Conservation (phyloP, 768 basidiomycete genomes). For the Naganishia antarctica region DNA sequence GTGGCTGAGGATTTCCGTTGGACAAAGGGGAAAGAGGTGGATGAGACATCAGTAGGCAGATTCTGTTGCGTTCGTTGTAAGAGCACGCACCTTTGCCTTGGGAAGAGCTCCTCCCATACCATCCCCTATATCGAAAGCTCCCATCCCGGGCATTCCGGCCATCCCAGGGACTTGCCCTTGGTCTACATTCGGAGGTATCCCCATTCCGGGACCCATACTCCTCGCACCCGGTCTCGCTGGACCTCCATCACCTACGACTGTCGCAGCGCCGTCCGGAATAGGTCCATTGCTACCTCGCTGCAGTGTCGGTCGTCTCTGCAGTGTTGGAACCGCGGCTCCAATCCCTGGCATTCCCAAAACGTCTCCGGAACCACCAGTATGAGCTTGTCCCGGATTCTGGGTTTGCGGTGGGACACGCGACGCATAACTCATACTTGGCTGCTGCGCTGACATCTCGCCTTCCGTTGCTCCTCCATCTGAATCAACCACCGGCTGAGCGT, state of each 20-base stretch:
- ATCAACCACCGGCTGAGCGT: neutral
- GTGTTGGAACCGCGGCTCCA: neutral
- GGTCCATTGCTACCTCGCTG: slow-evolving; percentile 9
- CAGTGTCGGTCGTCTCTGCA: slow-evolving; percentile 7
- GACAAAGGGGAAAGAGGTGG: too few species aligned
- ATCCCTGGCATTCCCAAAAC: neutral
- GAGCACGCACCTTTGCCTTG: slow-evolving; percentile 10
- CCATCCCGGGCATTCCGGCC: neutral
- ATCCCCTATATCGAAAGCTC: slow-evolving; percentile 1
- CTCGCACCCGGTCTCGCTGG: slow-evolving; percentile 14
- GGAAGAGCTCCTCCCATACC: neutral
- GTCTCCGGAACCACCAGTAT: neutral
- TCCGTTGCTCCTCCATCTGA: neutral
- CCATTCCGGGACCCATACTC: slow-evolving; percentile 2
- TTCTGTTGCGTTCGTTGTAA: neutral
- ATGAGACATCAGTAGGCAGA: neutral
- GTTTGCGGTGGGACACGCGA: slow-evolving; percentile 19
- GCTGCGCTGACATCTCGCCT: neutral
- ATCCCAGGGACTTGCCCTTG: neutral
- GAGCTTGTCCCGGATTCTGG: neutral
- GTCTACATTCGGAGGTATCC: neutral
- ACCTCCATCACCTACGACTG: neutral
- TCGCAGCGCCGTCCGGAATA: neutral
- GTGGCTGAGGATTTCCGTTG: neutral
- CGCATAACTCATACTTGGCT: slow-evolving; percentile 22